Conservation (phyloP, 441 rosid species). For the Populus hybrid region DNA sequence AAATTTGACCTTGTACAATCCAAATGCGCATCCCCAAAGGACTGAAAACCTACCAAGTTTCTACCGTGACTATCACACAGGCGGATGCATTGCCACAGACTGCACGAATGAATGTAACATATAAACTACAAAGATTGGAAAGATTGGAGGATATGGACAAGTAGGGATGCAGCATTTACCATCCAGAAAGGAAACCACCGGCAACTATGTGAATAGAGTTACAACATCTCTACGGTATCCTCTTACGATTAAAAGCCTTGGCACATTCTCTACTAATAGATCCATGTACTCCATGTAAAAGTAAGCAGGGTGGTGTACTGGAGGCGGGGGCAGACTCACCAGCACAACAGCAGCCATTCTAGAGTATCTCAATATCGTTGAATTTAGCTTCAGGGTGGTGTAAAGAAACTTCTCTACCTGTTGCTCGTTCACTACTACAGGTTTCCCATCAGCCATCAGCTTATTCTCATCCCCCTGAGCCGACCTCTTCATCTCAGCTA, state of each 20-base stretch:
- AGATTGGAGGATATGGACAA: conserved; percentile 26
- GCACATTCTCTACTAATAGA: conserved; percentile 89
- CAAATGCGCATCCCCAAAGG: conserved; percentile 18
- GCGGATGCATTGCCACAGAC: conserved; percentile 13
- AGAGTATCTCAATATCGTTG: conserved; percentile 79
- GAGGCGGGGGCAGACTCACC: conserved; percentile 93
- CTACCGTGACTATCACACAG: conserved; percentile 9
- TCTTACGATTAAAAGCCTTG: conserved; percentile 92
- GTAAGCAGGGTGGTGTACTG: conserved; percentile 77
- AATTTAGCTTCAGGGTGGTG: conserved; percentile 87
- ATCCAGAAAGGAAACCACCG: not conserved
- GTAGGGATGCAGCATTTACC: not conserved
- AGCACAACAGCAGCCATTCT: conserved; percentile 98
- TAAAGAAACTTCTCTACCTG: conserved; percentile 93
- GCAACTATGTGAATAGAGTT: conserved; percentile 75
- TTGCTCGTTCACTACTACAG: conserved; percentile 73
- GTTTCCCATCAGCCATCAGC: conserved; percentile 69
- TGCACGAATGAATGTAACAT: conserved; percentile 33
- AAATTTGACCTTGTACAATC: not conserved
- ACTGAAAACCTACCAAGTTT: conserved; percentile 15
- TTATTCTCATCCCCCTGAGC: conserved; percentile 47
- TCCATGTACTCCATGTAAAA: conserved; percentile 99
- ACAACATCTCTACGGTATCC: conserved; percentile 98
- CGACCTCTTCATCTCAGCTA: conserved; percentile 59
- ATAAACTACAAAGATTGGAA: conserved; percentile 18